Base-by-base conservation (phyloP, 305 asterid genomes). In the Rubia peregrina region DNA sequence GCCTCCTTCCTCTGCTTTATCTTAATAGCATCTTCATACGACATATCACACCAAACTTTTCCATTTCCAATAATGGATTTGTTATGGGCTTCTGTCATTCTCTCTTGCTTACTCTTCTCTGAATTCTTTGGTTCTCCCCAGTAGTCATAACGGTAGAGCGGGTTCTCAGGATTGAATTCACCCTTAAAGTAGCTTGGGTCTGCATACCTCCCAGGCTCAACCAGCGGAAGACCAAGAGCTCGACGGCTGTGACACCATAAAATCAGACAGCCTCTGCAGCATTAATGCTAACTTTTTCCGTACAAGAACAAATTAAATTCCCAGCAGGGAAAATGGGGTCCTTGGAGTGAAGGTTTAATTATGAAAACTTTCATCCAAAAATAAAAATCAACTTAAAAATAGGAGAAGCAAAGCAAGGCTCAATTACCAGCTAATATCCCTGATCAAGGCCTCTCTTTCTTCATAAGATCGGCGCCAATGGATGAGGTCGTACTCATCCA, bases 81-180 rank as follows among this genome's bases (percentile, higher is more conserved):
- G 83, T 93, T 93, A 86, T 93, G 97, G 40, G 91, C 89, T 65
- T 93, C 96, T 0, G 85, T 86, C 83, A 85, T 74, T 53, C 97
- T 89, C 21, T 86, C 95, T 78, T 90, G 96, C 86, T 85, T 89
- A 79, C 95, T 93, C 88, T 86, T 89, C 71, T 93, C 98, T 0
- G 98, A 93, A 80, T 90, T 93, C 89, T 93, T 93, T 41, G 98
- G 98, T 73, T 93, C 98, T 5, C 98, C 98, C 98, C 98, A 93
- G 84, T 93, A 93, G 80, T 93, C 98, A 26, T 88, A 90, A 26
- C 96, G 95, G 56, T 90, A 93, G 70, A 93, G 71, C 9, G 96
- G 85, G 68, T 76, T 90, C 67, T 89, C 92, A 0, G 95, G 92
- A 80, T 93, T 96, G 38, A 90, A 93, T 76, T 85, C 78, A 81